Conservation (phyloP, 2,329 filamentous ascomycete species). For the Fusarium neocosmosporiellum region DNA sequence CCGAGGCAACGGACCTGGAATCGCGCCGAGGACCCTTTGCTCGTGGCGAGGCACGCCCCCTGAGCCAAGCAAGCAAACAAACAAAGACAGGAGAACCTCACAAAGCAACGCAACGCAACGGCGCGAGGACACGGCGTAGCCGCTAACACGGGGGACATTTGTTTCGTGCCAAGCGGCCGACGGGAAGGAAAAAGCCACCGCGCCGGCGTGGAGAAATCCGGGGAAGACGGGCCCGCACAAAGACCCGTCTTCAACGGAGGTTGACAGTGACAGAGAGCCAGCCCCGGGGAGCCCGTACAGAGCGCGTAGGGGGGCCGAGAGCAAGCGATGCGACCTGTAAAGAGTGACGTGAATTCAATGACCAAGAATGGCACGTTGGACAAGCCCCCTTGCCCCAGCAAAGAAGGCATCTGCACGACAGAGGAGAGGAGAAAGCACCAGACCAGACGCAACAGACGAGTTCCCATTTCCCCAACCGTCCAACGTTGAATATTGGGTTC, state of each 20-base stretch:
- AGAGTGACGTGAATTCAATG: neutral
- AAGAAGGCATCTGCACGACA: neutral
- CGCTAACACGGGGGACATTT: constrained; percentile 13
- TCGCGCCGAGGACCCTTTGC: constrained; percentile 13
- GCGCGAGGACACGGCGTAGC: constrained; percentile 16
- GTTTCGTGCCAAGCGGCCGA: constrained; percentile 7
- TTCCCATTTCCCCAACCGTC: neutral
- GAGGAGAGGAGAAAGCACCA: neutral
- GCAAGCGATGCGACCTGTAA: neutral
- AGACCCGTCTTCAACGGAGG: neutral
- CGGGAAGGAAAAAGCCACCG: constrained; percentile 24
- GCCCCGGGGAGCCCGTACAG: neutral
- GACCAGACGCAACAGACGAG: neutral
- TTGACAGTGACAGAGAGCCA: neutral
- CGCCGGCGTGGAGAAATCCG: constrained; percentile 30
- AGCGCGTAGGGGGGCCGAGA: neutral
- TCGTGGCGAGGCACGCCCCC: constrained; percentile 1
- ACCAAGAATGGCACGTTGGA: neutral
- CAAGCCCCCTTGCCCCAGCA: neutral
- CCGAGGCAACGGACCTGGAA: constrained; percentile 23
- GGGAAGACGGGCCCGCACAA: constrained; percentile 19
- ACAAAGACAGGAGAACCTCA: constrained; percentile 1
- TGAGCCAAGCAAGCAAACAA: neutral
- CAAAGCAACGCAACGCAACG: constrained; percentile 7
- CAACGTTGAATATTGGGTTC: neutral